Evolutionary conservation across 2,329 filamentous ascomycete genomes (phyloP).

Genomic region (Epichloe scottii): DNA sequence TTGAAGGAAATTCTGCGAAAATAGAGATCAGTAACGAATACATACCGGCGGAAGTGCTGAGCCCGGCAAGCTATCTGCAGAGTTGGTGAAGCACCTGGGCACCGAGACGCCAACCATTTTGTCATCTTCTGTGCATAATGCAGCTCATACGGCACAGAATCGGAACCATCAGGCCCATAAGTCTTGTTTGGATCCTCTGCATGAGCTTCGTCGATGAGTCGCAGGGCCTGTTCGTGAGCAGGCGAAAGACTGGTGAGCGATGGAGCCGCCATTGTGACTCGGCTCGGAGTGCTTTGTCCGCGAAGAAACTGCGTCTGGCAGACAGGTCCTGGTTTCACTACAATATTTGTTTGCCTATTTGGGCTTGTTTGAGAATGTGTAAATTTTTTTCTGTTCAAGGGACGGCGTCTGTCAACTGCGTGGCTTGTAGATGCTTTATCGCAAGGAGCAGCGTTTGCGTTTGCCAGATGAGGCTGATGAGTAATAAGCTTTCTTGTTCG

Average conservation of each 20-base stretch:
- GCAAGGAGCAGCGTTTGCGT: no score
- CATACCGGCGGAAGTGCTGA: conserved; percentile 63
- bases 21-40: no score
- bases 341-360: no score
- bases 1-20: no score
- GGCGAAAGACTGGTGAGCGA: background rate
- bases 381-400: background rate
- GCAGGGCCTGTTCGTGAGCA: conserved; percentile 38
- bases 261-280: background rate
- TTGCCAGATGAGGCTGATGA: background rate
- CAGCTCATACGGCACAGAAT: conserved; percentile 57
- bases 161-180: conserved; percentile 28
- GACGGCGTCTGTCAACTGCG: background rate
- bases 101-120: conserved; percentile 50
- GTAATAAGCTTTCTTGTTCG: conserved; percentile 2
- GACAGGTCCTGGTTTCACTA: no score
- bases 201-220: conserved; percentile 57
- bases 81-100: conserved; percentile 49
- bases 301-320: no score
- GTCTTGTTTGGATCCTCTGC: conserved; percentile 23
- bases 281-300: no score
- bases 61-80: conserved; percentile 68
- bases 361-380: no score
- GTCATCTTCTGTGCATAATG: conserved; percentile 76
- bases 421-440: background rate